These are phyloP conservation scores for Alternaria sp. DNA, from an alignment of 2,329 filamentous ascomycete genomes.

Conservation along the genomic window DNA sequence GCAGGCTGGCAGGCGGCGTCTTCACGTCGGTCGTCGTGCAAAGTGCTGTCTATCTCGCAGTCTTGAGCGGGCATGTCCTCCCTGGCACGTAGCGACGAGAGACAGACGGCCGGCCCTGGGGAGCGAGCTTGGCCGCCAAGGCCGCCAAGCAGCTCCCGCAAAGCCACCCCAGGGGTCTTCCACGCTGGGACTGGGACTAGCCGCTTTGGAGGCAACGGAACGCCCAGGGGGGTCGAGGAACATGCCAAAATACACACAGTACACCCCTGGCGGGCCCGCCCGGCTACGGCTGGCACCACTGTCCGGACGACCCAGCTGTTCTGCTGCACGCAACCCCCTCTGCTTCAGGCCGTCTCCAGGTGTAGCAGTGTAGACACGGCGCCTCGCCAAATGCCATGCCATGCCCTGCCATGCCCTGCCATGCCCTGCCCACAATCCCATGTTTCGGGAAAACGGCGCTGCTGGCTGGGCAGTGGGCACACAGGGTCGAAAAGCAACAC, in stretches of 20 bases:
- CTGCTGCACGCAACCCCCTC: constrained; percentile 4
- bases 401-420: not conserved
- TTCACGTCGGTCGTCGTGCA: constrained; percentile 17
- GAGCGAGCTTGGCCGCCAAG: constrained; percentile 12
- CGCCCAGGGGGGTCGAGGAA: not conserved
- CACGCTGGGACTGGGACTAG: constrained; percentile 4
- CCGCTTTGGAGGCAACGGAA: not conserved
- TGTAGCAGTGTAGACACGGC: no score
- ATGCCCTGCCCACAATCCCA: not conserved
- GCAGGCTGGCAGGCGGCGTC: constrained; percentile 6
- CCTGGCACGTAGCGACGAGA: constrained; percentile 1
- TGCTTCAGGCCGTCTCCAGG: not conserved
- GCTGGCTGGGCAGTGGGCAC: not conserved
- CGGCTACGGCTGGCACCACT: not conserved
- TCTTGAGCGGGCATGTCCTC: not conserved
- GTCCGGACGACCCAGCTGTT: not conserved
- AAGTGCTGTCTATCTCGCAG: constrained; percentile 10
- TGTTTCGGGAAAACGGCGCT: constrained; percentile 1
- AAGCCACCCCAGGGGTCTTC: constrained; percentile 15
- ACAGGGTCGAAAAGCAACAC: no score
- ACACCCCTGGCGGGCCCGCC: not conserved
- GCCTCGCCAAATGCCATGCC: no score
- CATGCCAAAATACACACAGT: no score
- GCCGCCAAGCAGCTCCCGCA: constrained; percentile 15
- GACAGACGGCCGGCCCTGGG: not conserved